phyloP scores from a whole-genome alignment of 208 protist genomes.

The Trypanosomatidae sp. region DNA sequence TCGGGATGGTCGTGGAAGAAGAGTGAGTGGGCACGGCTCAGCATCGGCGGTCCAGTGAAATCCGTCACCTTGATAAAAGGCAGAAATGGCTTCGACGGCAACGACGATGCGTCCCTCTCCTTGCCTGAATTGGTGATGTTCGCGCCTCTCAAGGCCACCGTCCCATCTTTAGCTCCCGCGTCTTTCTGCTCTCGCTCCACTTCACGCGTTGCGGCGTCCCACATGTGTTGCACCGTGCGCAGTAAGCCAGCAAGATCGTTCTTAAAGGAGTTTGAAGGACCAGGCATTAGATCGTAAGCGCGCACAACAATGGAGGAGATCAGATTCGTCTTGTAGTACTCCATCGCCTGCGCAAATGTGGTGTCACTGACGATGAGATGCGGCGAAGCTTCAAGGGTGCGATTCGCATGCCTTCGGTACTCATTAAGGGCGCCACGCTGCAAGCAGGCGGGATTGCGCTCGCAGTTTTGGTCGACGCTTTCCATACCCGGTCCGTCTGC shows the following conservation, averaged over 20 bases:
- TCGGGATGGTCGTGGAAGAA: neutral
- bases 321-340: slow-evolving; percentile 27
- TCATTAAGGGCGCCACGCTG: slow-evolving; percentile 6
- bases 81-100: neutral
- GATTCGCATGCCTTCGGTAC: slow-evolving; percentile 29
- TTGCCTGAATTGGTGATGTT: neutral
- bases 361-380: slow-evolving; percentile 32
- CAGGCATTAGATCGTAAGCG: slow-evolving; percentile 18
- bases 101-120: neutral
- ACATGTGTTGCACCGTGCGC: slow-evolving; percentile 30
- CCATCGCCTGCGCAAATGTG: slow-evolving; percentile 24
- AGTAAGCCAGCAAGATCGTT: slow-evolving; percentile 20
- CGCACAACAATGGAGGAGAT: slow-evolving; percentile 34
- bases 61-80: slow-evolving; percentile 4
- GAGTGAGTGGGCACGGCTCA: neutral
- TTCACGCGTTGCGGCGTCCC: slow-evolving; percentile 22
- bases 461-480: slow-evolving; percentile 3
- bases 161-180: neutral
- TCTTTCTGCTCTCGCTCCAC: slow-evolving; percentile 1
- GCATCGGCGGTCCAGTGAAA: neutral
- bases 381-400: slow-evolving; percentile 26
- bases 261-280: slow-evolving; percentile 4
- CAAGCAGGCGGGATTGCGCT: slow-evolving; percentile 7
- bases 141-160: neutral
- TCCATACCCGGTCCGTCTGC: slow-evolving; percentile 1